phyloP scores from a whole-genome alignment of 305 asterid genomes.

The Solanum hybrid region DNA sequence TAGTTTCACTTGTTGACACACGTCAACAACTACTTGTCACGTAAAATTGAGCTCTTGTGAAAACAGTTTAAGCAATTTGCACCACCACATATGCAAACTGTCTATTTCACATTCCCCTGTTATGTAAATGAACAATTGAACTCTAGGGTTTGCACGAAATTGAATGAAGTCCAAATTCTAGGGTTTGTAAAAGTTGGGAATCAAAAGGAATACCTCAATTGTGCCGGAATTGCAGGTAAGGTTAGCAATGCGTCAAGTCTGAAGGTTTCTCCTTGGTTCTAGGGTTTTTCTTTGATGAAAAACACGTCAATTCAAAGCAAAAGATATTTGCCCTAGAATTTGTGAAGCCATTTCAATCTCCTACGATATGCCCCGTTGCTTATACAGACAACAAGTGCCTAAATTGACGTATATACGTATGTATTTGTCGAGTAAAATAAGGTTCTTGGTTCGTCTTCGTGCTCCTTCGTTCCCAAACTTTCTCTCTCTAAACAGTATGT shows the following conservation, averaged over 20 bases:
- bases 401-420: neutral
- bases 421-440: constrained; percentile 7
- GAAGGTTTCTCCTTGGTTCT: constrained; percentile 27
- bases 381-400: neutral
- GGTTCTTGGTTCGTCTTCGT: constrained; percentile 19
- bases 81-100: constrained; percentile 13
- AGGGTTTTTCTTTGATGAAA: constrained; percentile 74
- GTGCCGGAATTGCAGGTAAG: constrained; percentile 41
- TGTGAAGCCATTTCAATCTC: constrained; percentile 23
- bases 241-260: constrained; percentile 20
- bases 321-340: constrained; percentile 40
- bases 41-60: constrained; percentile 3
- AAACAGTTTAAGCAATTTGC: constrained; percentile 39
- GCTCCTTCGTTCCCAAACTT: constrained; percentile 12
- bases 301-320: constrained; percentile 43
- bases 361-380: neutral
- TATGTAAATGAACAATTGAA: constrained; percentile 15
- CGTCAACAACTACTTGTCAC: constrained; percentile 7
- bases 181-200: constrained; percentile 31
- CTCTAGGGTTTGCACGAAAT: constrained; percentile 49
- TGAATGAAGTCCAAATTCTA: constrained; percentile 34
- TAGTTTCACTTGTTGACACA: constrained; percentile 17
- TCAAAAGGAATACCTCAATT: constrained; percentile 51
- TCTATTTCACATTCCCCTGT: constrained; percentile 24
- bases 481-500: constrained; percentile 29